These are phyloP conservation scores for Monosporascus ibericus DNA, from an alignment of 2,329 filamentous ascomycete genomes.

Conservation along the genomic window DNA sequence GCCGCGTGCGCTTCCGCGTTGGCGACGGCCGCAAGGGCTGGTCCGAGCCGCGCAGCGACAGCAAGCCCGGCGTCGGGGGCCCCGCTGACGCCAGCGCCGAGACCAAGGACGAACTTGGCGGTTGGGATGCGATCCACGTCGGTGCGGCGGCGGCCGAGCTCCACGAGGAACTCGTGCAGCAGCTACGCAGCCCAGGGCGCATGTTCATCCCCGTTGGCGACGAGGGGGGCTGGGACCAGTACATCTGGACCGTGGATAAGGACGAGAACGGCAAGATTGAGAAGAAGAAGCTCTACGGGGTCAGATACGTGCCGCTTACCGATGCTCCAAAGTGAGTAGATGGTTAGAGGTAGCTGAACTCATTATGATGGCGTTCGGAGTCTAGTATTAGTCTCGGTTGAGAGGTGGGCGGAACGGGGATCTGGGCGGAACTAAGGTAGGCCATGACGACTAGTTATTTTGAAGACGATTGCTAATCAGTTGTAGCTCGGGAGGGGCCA, in stretches of 20 bases:
- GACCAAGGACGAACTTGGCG: slow-evolving; percentile 42
- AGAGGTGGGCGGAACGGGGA: no score
- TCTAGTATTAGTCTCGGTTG: no score
- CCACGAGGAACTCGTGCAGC: slow-evolving; percentile 66
- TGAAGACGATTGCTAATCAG: no score
- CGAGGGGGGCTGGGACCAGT: slow-evolving; percentile 43
- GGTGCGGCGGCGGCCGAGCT: slow-evolving; percentile 75
- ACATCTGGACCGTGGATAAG: slow-evolving; percentile 72
- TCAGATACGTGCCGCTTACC: slow-evolving; percentile 72
- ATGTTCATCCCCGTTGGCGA: slow-evolving; percentile 74
- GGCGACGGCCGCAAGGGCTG: slow-evolving; percentile 70
- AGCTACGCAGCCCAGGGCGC: slow-evolving; percentile 72
- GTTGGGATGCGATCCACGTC: slow-evolving; percentile 93
- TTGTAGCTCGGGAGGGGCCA: no score
- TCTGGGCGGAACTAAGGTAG: no score
- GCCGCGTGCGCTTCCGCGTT: slow-evolving; percentile 64
- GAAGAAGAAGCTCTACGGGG: slow-evolving; percentile 59
- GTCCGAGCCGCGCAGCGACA: slow-evolving; percentile 31
- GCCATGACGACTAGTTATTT: no score
- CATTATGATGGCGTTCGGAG: no score
- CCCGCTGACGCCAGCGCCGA: slow-evolving; percentile 22
- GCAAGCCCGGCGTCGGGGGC: slow-evolving; percentile 20
- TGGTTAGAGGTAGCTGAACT: no score
- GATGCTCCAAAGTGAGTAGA: slow-evolving; percentile 47
- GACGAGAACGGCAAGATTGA: slow-evolving; percentile 55